A percentile compares a stretch with the other conserved stretches of the same genome.
phyloP scores from a whole-genome alignment of 257 asterid genomes.

The Asclepias syriaca region DNA sequence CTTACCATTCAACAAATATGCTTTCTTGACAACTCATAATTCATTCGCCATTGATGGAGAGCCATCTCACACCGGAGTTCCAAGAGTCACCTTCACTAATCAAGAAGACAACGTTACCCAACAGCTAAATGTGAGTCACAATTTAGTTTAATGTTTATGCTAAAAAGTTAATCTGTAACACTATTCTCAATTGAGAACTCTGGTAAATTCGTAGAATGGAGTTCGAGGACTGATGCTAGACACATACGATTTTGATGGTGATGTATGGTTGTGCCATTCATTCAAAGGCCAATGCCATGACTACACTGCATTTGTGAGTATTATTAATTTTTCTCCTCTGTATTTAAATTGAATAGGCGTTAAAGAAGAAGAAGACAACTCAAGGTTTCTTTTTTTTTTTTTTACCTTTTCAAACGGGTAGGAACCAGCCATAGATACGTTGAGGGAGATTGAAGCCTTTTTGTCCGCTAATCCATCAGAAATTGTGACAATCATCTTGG shows the following conservation, averaged over 20 bases:
- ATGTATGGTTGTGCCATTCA: constrained; percentile 86
- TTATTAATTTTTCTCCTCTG: no score
- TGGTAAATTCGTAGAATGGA: constrained; percentile 43
- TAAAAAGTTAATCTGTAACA: background rate
- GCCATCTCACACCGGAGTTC: constrained; percentile 40
- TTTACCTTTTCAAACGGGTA: background rate
- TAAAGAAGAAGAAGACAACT: background rate
- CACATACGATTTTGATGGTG: constrained; percentile 65
- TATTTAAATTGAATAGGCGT: no score
- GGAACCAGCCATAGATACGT: constrained; percentile 55
- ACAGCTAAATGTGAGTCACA: constrained; percentile 51
- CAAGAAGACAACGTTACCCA: constrained; percentile 74
- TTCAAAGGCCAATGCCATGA: constrained; percentile 73
- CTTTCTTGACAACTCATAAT: constrained; percentile 81
- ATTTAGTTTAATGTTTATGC: background rate
- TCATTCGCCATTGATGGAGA: constrained; percentile 61
- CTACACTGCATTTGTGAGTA: constrained; percentile 63
- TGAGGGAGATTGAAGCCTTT: constrained; percentile 64
- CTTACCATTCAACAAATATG: constrained; percentile 74
- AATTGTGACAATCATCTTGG: constrained; percentile 73
- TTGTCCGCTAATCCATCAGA: constrained; percentile 65
- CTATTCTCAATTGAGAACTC: background rate
- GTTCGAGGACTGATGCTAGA: constrained; percentile 91
- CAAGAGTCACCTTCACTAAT: constrained; percentile 54
- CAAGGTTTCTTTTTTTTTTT: background rate